Evolutionary conservation across 371 early-diverging fungal genomes (phyloP).

Genomic region (Dichotomocladium elegans): DNA sequence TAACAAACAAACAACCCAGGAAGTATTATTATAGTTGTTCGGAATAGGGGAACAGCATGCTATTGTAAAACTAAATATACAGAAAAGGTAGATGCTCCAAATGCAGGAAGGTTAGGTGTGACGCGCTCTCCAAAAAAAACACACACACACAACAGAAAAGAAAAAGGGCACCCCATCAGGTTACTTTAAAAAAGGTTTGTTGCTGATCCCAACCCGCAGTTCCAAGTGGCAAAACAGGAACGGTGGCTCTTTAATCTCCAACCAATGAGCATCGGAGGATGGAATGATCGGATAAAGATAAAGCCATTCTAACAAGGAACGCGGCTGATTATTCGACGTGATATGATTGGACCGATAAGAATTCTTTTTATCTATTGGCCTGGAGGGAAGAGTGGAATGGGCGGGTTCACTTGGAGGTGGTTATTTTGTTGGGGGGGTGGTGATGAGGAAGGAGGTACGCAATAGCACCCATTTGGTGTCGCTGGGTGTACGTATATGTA

Average conservation of each 20-base stretch:
- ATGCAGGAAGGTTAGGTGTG: background rate
- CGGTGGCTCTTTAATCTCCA: background rate
- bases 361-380: background rate
- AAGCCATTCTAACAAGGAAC: too few relatives aligned
- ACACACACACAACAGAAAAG: background rate
- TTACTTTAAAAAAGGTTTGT: slow-evolving; percentile 2
- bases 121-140: background rate
- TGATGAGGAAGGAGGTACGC: background rate
- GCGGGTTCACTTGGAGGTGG: too few relatives aligned
- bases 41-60: background rate
- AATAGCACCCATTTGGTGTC: too few relatives aligned
- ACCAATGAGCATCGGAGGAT: background rate
- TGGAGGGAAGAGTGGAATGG: background rate
- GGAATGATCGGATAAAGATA: background rate
- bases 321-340: background rate
- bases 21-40: background rate
- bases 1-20: background rate
- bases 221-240: too few relatives aligned
- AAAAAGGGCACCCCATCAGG: background rate
- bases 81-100: too few relatives aligned
- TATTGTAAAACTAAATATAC: background rate
- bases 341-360: background rate
- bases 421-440: too few relatives aligned
- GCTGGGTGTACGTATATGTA: too few relatives aligned
- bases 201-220: too few relatives aligned